Evolutionary conservation across 164 flowering plant genomes (phyloP).

Genomic region (Cinnamomum chago): DNA sequence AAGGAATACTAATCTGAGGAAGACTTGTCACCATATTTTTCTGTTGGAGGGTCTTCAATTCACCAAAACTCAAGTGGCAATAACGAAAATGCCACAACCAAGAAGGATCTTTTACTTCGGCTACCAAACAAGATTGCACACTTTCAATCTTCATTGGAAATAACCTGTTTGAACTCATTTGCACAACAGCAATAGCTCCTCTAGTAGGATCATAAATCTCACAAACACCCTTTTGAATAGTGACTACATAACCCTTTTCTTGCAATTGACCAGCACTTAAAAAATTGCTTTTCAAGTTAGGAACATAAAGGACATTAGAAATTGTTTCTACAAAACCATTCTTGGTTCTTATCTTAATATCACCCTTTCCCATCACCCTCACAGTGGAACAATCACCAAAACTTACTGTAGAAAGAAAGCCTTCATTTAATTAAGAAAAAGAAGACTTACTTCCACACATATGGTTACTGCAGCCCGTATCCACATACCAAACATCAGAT

Average conservation of each 20-base stretch:
- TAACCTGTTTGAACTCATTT: conserved; percentile 5
- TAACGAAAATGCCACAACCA: conserved; percentile 6
- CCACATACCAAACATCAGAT: conserved; percentile 1
- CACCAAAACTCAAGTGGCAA: neutral
- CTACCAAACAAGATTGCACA: neutral
- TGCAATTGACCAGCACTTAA: neutral
- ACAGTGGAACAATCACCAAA: too few relatives aligned
- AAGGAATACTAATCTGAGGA: neutral
- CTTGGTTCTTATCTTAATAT: neutral
- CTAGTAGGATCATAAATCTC: conserved; percentile 2
- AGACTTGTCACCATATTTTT: conserved; percentile 4
- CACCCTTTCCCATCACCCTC: neutral
- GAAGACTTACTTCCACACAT: conserved; percentile 9
- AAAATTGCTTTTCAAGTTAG: neutral
- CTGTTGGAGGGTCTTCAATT: neutral
- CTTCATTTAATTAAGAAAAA: neutral
- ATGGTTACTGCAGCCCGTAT: neutral
- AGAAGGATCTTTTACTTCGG: conserved; percentile 6
- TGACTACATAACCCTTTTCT: neutral
- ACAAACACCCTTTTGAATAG: conserved; percentile 1
- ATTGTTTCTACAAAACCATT: neutral
- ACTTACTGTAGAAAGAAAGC: too few relatives aligned
- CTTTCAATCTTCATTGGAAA: conserved; percentile 3
- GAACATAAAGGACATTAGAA: neutral
- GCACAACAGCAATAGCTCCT: conserved; percentile 3